phyloP scores from a whole-genome alignment of 2,329 filamentous ascomycete species.

The Truncatella angustata region DNA sequence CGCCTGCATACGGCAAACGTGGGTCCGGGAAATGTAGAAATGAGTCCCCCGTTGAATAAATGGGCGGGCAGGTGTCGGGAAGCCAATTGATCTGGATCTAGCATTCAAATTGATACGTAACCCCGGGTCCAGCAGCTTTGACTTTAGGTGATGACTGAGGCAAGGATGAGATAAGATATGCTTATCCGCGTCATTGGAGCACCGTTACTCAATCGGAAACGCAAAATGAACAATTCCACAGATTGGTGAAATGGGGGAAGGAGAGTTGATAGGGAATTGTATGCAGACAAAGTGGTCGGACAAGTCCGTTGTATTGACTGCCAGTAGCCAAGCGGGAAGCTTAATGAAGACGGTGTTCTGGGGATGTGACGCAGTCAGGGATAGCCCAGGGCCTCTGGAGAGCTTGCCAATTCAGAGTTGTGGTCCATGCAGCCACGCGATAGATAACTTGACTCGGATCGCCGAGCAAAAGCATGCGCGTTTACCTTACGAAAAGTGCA shows the following conservation, averaged over 20 bases:
- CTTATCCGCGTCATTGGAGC: constrained; percentile 57
- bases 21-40: constrained; percentile 20
- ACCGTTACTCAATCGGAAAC: constrained; percentile 11
- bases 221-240: constrained; percentile 6
- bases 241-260: constrained; percentile 13
- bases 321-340: background rate
- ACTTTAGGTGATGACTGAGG: constrained; percentile 50
- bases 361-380: constrained; percentile 8
- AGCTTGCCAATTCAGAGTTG: background rate
- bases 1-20: constrained; percentile 18
- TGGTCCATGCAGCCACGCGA: background rate
- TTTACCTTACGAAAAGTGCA: background rate
- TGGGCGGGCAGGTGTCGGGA: background rate
- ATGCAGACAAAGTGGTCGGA: background rate
- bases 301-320: background rate
- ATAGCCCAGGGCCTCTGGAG: background rate
- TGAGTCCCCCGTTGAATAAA: background rate
- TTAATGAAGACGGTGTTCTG: background rate
- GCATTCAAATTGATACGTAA: background rate
- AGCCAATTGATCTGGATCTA: constrained; percentile 13
- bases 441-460: constrained; percentile 1
- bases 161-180: constrained; percentile 56
- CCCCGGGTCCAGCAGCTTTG: background rate
- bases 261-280: constrained; percentile 3
- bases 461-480: background rate